These are phyloP conservation scores for Suillus weaverae DNA, from an alignment of 768 basidiomycete species.

Conservation along the genomic window DNA sequence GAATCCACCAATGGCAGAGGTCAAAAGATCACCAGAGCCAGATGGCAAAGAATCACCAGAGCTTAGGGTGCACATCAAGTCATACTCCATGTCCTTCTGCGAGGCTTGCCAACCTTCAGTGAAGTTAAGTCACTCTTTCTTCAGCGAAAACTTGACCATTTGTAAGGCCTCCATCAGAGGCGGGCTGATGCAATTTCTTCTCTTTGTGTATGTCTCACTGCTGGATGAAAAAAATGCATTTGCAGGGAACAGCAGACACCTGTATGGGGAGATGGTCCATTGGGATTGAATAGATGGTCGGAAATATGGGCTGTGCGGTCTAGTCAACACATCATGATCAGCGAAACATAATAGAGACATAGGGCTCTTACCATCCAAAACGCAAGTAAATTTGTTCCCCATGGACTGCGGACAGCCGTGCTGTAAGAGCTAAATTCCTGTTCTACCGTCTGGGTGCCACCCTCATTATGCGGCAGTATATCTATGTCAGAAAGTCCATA, in stretches of 20 bases:
- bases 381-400: background rate
- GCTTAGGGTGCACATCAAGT: background rate
- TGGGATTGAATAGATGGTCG: conserved; percentile 11
- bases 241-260: conserved; percentile 24
- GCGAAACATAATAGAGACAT: background rate
- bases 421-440: background rate
- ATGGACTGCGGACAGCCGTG: background rate
- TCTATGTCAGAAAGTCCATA: background rate
- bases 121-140: conserved; percentile 9
- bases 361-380: background rate
- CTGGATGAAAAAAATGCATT: conserved; percentile 23
- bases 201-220: background rate
- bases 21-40: too few relatives aligned
- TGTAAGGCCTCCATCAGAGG: conserved; percentile 18
- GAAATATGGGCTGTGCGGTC: background rate
- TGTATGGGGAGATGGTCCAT: conserved; percentile 22
- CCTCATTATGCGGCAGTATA: background rate
- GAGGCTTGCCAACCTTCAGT: conserved; percentile 2
- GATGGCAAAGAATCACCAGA: too few relatives aligned
- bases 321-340: background rate
- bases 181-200: background rate
- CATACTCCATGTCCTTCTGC: background rate
- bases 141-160: conserved; percentile 15
- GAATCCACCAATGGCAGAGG: too few relatives aligned
- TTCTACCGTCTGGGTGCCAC: background rate